Evolutionary conservation across 805 yeast species (phyloP), one percentile per base, ranked within the genome.

Genomic region (Wickerhamiella siamensis): DNA sequence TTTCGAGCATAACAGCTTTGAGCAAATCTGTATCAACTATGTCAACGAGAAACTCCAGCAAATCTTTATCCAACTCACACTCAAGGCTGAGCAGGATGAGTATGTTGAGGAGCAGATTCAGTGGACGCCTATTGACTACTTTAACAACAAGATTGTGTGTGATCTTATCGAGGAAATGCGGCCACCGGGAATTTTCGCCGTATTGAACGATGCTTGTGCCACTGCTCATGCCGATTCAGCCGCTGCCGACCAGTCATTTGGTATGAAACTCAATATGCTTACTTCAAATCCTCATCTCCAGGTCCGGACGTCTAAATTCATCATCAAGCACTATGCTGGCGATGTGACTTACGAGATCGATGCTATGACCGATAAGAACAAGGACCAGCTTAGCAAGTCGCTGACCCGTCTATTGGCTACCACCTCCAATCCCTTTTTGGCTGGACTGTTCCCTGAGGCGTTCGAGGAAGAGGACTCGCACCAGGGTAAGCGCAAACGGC

Each of bases 101-200:
- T 91, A 91, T 55, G 91, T 84, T 29, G 79, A 82, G 51, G 99
- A 91, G 62, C 82, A 84, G 62, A 91, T 91, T 59, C 73, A 83
- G 60, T 91, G 98, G 98, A 83, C 94, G 10, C 97, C 97, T 18
- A 91, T 91, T 55, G 82, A 91, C 48, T 91, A 86, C 62, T 91
- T 91, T 67, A 91, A 91, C 63, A 91, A 91, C 64, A 79, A 88
- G 63, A 79, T 91, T 51, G 98, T 91, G 24, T 91, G 97, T 66
- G 99, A 91, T 53, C 70, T 91, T 57, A 91, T 91, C 56, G 99
- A 91, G 63, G 80, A 83, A 22, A 75, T 75, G 46, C 75, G 95
- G 56, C 97, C 98, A 1, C 96, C 96, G 1, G 98, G 98, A 45
- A 71, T 91, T 35, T 87, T 91, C 66, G 93, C 97, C 2, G 94